Conservation (phyloP, 345 rosid species). For the Populus alba region DNA sequence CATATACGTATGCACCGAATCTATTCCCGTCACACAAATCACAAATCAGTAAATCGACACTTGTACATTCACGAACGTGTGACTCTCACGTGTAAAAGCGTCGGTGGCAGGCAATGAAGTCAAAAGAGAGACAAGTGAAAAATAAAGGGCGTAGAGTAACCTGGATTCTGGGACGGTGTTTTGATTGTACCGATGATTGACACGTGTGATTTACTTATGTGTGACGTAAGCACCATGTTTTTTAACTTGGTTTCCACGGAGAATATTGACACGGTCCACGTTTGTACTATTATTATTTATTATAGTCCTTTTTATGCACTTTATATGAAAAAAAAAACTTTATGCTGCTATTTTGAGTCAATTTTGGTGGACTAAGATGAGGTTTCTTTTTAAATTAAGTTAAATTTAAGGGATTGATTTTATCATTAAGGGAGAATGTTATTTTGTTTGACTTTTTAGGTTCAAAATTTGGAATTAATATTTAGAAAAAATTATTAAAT, state of each 20-base stretch:
- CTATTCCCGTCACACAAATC: neutral
- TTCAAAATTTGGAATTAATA: no score
- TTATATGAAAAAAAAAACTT: neutral
- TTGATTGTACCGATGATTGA: neutral
- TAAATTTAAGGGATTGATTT: no score
- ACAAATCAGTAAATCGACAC: slow-evolving; percentile 24
- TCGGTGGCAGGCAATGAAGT: slow-evolving; percentile 28
- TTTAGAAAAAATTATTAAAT: no score
- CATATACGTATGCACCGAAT: slow-evolving; percentile 32
- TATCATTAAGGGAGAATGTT: no score
- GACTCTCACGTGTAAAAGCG: slow-evolving; percentile 42
- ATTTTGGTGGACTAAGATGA: no score
- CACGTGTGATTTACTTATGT: slow-evolving; percentile 8
- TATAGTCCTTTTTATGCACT: neutral
- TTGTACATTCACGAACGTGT: neutral
- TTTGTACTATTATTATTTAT: neutral
- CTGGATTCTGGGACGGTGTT: neutral
- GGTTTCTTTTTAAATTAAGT: no score
- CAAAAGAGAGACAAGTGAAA: neutral
- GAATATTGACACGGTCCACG: neutral
- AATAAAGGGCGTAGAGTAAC: neutral
- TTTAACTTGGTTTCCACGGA: neutral
- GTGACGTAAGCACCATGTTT: neutral
- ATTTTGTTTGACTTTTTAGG: no score
- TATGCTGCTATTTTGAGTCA: neutral